Conservation (phyloP, 1,139 yeast species). For the Zygotorulaspora mrakii region DNA sequence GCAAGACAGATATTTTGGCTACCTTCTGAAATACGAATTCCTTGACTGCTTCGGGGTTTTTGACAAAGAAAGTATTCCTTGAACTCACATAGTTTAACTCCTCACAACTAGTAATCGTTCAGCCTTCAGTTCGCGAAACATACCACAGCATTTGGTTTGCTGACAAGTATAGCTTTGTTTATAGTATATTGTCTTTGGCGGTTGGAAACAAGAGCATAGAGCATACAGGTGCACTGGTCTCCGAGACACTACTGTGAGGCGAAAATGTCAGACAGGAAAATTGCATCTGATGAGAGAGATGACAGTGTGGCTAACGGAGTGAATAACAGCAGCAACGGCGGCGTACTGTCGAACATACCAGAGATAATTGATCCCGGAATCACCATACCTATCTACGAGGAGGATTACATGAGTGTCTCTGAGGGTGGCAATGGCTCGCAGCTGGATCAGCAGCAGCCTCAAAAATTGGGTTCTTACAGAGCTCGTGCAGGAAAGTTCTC, state of each 20-base stretch:
- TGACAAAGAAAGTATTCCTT: not conserved
- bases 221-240: not conserved
- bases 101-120: not conserved
- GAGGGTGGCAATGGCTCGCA: constrained; percentile 12
- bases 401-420: constrained; percentile 11
- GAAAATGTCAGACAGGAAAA: constrained; percentile 12
- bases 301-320: constrained; percentile 6
- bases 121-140: not conserved
- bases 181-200: no score
- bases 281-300: constrained; percentile 3
- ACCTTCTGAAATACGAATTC: no score
- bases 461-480: constrained; percentile 19
- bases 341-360: constrained; percentile 27
- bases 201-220: not conserved
- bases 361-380: constrained; percentile 37
- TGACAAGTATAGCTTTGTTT: not conserved
- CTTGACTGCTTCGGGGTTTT: no score
- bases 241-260: not conserved
- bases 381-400: constrained; percentile 34
- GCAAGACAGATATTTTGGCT: no score
- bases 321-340: no score
- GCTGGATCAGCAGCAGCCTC: constrained; percentile 16
- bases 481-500: constrained; percentile 20
- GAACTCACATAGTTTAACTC: not conserved
- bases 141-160: not conserved